Evolutionary conservation across 495 filamentous ascomycete genomes (phyloP).

Genomic region (Trichocladium uniseriatum): DNA sequence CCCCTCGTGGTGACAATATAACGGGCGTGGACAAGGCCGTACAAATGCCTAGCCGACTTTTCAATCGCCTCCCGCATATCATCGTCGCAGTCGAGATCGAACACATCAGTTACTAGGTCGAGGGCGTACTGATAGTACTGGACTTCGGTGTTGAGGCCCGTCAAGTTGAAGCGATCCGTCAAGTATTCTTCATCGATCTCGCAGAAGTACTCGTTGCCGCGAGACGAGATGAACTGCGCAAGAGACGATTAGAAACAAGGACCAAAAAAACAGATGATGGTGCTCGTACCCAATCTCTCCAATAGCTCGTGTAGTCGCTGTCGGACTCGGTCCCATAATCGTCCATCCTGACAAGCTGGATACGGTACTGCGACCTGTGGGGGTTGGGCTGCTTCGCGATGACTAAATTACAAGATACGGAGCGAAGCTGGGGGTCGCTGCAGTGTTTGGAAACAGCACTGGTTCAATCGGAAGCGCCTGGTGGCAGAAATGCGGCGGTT

Average conservation of each 20-base stretch:
- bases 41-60: conserved; percentile 92
- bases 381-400: too few species aligned
- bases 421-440: too few species aligned
- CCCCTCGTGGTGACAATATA: conserved; percentile 97
- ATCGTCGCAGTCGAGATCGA: conserved; percentile 97
- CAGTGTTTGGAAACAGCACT: too few species aligned
- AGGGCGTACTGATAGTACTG: conserved; percentile 98
- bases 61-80: conserved; percentile 97
- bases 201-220: conserved; percentile 99
- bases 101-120: conserved; percentile 98
- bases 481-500: too few species aligned
- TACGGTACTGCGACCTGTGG: too few species aligned
- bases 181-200: conserved; percentile 99
- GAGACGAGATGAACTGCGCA: conserved; percentile 87
- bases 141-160: conserved; percentile 92
- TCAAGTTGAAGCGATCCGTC: conserved; percentile 96
- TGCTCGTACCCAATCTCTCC: conserved; percentile 87
- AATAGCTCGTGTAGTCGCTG: conserved; percentile 98
- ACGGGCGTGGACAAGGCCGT: conserved; percentile 90
- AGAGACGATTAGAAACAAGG: neutral
- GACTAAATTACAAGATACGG: too few species aligned
- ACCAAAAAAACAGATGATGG: neutral
- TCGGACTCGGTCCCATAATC: conserved; percentile 97
- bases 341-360: conserved; percentile 49
- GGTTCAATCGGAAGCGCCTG: too few species aligned